These are phyloP conservation scores for Myrica gale DNA, from an alignment of 306 rosid genomes.

Conservation along the genomic window DNA sequence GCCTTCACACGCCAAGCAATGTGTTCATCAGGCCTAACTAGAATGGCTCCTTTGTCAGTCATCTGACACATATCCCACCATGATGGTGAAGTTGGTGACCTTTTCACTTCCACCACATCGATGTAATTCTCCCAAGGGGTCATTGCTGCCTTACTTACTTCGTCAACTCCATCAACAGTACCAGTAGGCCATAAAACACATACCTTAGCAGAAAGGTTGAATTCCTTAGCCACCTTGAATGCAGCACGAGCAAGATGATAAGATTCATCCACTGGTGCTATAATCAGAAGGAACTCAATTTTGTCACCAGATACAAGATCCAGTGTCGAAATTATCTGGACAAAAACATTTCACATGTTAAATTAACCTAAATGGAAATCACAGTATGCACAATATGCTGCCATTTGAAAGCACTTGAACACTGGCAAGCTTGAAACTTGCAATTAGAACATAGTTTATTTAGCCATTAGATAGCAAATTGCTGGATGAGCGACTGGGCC, in stretches of 20 bases:
- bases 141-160: slow-evolving; percentile 47
- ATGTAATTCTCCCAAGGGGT: slow-evolving; percentile 60
- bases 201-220: slow-evolving; percentile 45
- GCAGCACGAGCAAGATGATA: slow-evolving; percentile 63
- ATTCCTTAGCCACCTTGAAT: slow-evolving; percentile 62
- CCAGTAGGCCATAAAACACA: slow-evolving; percentile 69
- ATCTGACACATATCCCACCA: slow-evolving; percentile 82
- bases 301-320: slow-evolving; percentile 70
- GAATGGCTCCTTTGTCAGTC: slow-evolving; percentile 63
- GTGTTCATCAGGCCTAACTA: slow-evolving; percentile 85
- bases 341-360: slow-evolving; percentile 22
- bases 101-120: slow-evolving; percentile 53
- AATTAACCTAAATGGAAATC: slow-evolving; percentile 11
- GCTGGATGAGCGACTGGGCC: neutral
- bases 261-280: slow-evolving; percentile 55
- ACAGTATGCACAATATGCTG: neutral
- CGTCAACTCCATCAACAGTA: slow-evolving; percentile 33
- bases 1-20: slow-evolving; percentile 71
- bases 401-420: neutral
- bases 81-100: slow-evolving; percentile 40
- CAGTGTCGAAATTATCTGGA: slow-evolving; percentile 58
- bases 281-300: slow-evolving; percentile 70
- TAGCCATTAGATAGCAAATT: neutral
- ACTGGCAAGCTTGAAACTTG: neutral
- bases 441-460: neutral